Percentiles rank a stretch among this genome's conserved stretches.
These are phyloP conservation scores for Kodamaea sp. DNA, from an alignment of 1,139 yeast genomes.

Conservation along the genomic window DNA sequence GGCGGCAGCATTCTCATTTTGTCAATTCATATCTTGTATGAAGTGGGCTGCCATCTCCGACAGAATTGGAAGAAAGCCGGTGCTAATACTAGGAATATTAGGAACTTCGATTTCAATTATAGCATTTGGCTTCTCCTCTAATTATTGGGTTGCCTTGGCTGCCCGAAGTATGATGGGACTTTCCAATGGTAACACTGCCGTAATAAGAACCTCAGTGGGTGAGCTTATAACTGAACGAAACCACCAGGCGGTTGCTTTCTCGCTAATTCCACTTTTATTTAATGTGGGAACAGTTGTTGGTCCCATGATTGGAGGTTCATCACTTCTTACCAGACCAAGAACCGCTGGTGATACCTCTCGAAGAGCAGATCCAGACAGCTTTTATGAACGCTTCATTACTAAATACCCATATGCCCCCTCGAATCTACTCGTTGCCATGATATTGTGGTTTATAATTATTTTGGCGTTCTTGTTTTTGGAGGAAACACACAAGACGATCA, in stretches of 20 bases:
- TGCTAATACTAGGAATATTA: slow-evolving; percentile 29
- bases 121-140: slow-evolving; percentile 35
- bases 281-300: slow-evolving; percentile 28
- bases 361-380: no score
- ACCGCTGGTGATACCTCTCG: background rate
- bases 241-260: slow-evolving; percentile 41
- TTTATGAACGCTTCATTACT: slow-evolving; percentile 31
- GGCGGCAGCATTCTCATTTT: slow-evolving; percentile 38
- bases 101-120: slow-evolving; percentile 32
- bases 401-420: slow-evolving; percentile 61
- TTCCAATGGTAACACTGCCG: slow-evolving; percentile 38
- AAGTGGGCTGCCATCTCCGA: slow-evolving; percentile 39
- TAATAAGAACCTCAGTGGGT: slow-evolving; percentile 36
- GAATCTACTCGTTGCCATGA: slow-evolving; percentile 51
- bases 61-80: slow-evolving; percentile 34
- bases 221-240: slow-evolving; percentile 36
- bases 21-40: slow-evolving; percentile 38
- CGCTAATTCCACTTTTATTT: slow-evolving; percentile 34
- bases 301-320: slow-evolving; percentile 57
- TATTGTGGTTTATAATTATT: slow-evolving; percentile 40
- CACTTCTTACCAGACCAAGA: slow-evolving; percentile 32
- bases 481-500: slow-evolving; percentile 54
- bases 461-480: slow-evolving; percentile 56
- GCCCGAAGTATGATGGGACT: slow-evolving; percentile 36
- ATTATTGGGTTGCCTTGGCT: slow-evolving; percentile 32